Conservation (phyloP, 2,329 filamentous ascomycete genomes). For the Mycosphaerella sp. region DNA sequence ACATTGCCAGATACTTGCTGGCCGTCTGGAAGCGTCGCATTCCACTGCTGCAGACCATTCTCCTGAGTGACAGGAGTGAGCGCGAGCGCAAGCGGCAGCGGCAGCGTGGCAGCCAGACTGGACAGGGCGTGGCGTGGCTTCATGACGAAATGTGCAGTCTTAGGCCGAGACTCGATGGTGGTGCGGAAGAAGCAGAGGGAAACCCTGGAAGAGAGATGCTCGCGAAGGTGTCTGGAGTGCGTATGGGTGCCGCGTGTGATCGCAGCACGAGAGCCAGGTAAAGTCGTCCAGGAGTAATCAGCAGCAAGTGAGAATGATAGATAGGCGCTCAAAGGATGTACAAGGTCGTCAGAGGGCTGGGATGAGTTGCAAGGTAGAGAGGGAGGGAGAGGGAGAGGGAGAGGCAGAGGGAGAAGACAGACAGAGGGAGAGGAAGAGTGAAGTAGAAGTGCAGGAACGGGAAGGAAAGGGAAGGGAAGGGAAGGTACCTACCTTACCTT, state of each 20-base stretch:
- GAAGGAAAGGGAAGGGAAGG: neutral
- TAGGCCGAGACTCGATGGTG: neutral
- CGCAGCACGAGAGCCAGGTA: conserved; percentile 1
- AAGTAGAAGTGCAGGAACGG: neutral
- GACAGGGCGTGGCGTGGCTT: neutral
- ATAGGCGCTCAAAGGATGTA: conserved; percentile 10
- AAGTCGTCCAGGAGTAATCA: neutral
- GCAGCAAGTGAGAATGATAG: conserved; percentile 3
- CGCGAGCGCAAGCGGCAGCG: conserved; percentile 1
- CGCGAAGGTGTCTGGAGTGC: neutral
- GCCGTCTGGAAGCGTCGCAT: conserved; percentile 13
- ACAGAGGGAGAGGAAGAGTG: neutral
- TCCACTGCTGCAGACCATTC: conserved; percentile 10
- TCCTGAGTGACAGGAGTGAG: conserved; percentile 11
- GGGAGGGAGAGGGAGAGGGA: neutral
- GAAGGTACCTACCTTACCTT: too few species aligned
- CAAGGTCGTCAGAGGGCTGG: neutral
- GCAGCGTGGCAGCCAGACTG: neutral
- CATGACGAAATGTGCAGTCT: neutral
- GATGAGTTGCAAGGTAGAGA: neutral
- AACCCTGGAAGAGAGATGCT: neutral
- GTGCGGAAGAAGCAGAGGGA: neutral
- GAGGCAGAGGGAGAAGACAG: neutral
- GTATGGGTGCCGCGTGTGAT: neutral
- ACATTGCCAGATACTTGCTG: conserved; percentile 15